Base-by-base conservation (phyloP, 2,329 filamentous ascomycete genomes). In the Colletotrichum higginsianum region DNA sequence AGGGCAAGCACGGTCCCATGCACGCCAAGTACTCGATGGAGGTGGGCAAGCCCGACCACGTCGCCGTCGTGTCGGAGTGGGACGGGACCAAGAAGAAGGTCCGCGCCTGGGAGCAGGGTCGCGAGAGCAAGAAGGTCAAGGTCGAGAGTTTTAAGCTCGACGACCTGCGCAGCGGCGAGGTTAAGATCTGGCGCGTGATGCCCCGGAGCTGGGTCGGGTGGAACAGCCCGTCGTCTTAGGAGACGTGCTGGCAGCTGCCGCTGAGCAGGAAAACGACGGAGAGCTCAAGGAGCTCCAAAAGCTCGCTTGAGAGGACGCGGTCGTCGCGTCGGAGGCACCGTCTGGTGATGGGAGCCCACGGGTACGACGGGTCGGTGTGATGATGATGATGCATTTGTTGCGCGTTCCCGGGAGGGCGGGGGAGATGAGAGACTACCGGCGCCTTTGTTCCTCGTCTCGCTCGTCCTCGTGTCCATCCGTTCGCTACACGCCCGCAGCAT, bases 81-180 rank as follows among this genome's bases (percentile, higher is more conserved):
- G 96, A 99, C 81, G 96, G 96, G 3, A 97, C 94, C 50, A 98
- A 98, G 89, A 98, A 98, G 88, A 98, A 98, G 87, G 92, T 99
- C 35, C 86, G 95, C 38, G 95, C 92, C 2, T 98, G 94, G 94
- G 96, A 98, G 82, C 96, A 99, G 80, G 96, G 96, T 0, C 87
- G 96, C 16, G 96, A 98, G 85, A 95, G 91, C 80, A 96, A 93
- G 82, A 98, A 98, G 86, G 92, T 97, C 66, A 96, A 97, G 85
- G 85, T 94, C 73, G 96, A 98, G 86, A 97, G 95, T 83, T 98
- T 96, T 84, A 94, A 95, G 84, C 88, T 99, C 73, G 95, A 95
- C 55, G 96, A 99, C 84, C 79, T 99, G 80, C 89, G 94, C 79
- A 96, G 93, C 81, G 96, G 96, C 21, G 96, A 99, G 84, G 95